Evolutionary conservation across 768 basidiomycete species (phyloP).

Genomic region (Cystofilobasidium capitatum): DNA sequence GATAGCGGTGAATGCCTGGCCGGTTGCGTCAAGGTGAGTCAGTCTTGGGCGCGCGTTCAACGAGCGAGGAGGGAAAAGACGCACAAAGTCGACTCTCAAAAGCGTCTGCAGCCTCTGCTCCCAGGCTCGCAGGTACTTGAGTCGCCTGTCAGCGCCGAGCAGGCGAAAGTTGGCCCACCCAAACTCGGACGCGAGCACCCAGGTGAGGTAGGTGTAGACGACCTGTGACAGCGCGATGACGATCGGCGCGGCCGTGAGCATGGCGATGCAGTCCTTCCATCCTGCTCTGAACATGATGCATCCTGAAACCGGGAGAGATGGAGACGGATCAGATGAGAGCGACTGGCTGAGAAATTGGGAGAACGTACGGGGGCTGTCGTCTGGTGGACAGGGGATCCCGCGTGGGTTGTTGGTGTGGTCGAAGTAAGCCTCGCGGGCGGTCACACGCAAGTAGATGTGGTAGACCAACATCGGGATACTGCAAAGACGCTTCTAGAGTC

Average conservation of each 20-base stretch:
- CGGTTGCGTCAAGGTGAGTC: no score
- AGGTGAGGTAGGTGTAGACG: background rate
- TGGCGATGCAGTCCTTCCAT: background rate
- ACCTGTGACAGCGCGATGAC: constrained; percentile 3
- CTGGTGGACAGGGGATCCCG: background rate
- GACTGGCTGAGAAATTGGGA: background rate
- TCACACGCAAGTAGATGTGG: constrained; percentile 3
- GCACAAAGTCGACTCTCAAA: background rate
- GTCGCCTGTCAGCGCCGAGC: background rate
- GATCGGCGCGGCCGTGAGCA: constrained; percentile 12
- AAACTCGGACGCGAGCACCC: constrained; percentile 6
- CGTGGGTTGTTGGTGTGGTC: background rate
- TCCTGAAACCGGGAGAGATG: background rate
- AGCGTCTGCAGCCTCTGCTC: constrained; percentile 3
- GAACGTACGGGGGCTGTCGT: background rate
- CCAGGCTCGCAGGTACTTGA: constrained; percentile 1
- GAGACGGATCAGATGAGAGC: background rate
- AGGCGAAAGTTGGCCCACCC: constrained; percentile 1
- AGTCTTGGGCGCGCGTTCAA: no score
- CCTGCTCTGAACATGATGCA: background rate
- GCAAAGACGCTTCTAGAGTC: no score
- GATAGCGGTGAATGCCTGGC: background rate
- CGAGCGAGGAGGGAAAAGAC: no score
- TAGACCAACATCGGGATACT: constrained; percentile 8
- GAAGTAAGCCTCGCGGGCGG: constrained; percentile 11